Evolutionary conservation across 2,329 filamentous ascomycete genomes (phyloP).

Genomic region (Botryosphaeria dothidea): DNA sequence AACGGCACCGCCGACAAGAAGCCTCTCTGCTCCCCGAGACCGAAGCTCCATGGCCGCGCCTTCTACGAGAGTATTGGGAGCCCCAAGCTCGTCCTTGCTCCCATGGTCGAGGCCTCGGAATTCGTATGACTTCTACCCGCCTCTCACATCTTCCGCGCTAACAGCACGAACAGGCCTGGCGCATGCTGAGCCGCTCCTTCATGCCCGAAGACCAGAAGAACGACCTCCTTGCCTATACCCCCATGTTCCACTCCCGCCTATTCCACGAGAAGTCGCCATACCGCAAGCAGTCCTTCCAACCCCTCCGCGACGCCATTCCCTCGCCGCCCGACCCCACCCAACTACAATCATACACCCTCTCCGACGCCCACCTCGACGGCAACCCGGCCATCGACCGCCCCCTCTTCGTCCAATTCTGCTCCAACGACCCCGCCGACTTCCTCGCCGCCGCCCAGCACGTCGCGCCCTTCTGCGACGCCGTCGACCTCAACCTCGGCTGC

Average conservation of each 20-base stretch:
- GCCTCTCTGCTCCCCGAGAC: conserved; percentile 11
- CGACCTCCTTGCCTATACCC: conserved; percentile 79
- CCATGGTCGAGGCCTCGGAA: conserved; percentile 98
- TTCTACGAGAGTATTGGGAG: conserved; percentile 96
- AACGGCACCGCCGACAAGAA: conserved; percentile 3
- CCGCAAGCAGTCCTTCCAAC: conserved; percentile 78
- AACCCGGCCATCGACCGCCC: conserved; percentile 83
- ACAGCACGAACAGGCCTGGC: conserved; percentile 72
- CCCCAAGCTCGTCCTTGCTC: conserved; percentile 86
- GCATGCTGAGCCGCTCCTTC: conserved; percentile 92
- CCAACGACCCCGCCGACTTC: conserved; percentile 79
- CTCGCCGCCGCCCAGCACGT: conserved; percentile 77
- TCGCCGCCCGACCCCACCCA: conserved; percentile 38
- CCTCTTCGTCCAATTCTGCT: conserved; percentile 95
- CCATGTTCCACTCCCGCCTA: conserved; percentile 93
- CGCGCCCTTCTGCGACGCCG: conserved; percentile 86
- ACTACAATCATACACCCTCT: conserved; percentile 31
- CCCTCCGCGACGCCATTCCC: conserved; percentile 46
- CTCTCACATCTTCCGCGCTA: background rate
- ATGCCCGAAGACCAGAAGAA: conserved; percentile 60
- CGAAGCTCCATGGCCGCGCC: conserved; percentile 76
- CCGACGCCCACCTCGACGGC: conserved; percentile 67
- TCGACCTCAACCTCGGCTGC: conserved; percentile 94
- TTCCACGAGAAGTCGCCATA: conserved; percentile 78
- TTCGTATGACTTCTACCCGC: conserved; percentile 65